phyloP scores from a whole-genome alignment of 371 early-diverging fungal genomes.

The Blyttiomyces sp. region DNA sequence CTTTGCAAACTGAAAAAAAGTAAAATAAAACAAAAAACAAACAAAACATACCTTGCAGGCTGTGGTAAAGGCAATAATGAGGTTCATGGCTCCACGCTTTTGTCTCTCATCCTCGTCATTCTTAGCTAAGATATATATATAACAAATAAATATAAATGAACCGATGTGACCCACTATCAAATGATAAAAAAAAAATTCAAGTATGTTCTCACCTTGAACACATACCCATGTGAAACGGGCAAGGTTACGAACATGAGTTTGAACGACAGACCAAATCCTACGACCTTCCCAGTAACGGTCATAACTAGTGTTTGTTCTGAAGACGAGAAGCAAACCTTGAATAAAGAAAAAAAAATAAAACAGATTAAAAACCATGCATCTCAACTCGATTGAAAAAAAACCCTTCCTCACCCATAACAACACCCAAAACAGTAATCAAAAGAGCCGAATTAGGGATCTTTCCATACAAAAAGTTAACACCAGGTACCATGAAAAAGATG shows the following conservation, averaged over 20 bases:
- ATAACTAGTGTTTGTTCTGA: constrained; percentile 57
- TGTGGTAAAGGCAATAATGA: constrained; percentile 66
- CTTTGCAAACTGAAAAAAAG: no score
- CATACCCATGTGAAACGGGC: constrained; percentile 69
- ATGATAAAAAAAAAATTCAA: no score
- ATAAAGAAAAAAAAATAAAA: background rate
- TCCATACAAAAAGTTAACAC: constrained; percentile 16
- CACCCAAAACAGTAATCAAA: constrained; percentile 32
- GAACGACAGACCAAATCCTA: constrained; percentile 51
- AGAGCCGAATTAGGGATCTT: constrained; percentile 28
- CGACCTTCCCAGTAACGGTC: constrained; percentile 74
- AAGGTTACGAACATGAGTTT: constrained; percentile 38
- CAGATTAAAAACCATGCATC: background rate
- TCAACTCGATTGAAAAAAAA: background rate
- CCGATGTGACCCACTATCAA: no score
- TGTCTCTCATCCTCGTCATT: constrained; percentile 31
- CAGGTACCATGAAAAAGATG: constrained; percentile 17
- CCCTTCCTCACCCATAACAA: constrained; percentile 30
- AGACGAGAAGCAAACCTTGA: constrained; percentile 12
- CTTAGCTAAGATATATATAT: background rate
- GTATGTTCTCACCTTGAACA: constrained; percentile 40
- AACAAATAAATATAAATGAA: no score
- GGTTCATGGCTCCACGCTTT: constrained; percentile 69
- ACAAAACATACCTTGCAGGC: constrained; percentile 39
- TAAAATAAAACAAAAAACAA: background rate